Evolutionary conservation across 805 yeast genomes (phyloP).

Genomic region (Metschnikowia lachancei): DNA sequence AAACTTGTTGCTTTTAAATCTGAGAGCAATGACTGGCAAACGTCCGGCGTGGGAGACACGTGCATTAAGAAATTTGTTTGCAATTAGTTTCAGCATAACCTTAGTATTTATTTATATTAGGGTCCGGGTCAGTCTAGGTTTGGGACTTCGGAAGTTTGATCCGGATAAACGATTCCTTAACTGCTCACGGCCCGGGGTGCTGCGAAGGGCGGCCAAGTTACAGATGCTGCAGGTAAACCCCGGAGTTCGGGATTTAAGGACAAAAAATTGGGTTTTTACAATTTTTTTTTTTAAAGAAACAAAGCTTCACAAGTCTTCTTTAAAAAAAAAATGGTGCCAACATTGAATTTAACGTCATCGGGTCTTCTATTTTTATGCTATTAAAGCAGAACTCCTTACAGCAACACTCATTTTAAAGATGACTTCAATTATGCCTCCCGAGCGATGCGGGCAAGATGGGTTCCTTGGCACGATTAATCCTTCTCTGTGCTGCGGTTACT

Average conservation of each 20-base stretch:
- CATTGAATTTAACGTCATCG: too few relatives aligned
- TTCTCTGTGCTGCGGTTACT: too few relatives aligned
- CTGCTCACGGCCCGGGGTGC: background rate
- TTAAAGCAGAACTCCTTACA: too few relatives aligned
- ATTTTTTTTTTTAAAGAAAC: background rate
- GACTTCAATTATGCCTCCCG: too few relatives aligned
- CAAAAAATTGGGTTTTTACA: too few relatives aligned
- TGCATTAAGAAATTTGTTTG: background rate
- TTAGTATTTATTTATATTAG: background rate
- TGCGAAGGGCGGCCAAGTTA: background rate
- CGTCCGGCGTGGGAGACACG: background rate
- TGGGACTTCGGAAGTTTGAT: too few relatives aligned
- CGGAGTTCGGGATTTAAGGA: background rate
- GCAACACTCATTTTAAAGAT: too few relatives aligned
- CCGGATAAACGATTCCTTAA: background rate
- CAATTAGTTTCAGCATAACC: background rate
- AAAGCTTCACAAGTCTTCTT: too few relatives aligned
- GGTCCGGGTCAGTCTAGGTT: background rate
- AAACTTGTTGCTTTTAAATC: slow-evolving; percentile 21
- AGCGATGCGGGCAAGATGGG: too few relatives aligned
- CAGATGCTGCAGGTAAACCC: background rate
- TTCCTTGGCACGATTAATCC: too few relatives aligned
- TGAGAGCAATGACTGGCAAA: background rate
- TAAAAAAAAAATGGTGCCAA: background rate
- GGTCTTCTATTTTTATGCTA: too few relatives aligned